Percentiles rank a stretch among this genome's conserved stretches.
Evolutionary conservation across 768 basidiomycete species (phyloP).

Genomic region (Russula vinacea): DNA sequence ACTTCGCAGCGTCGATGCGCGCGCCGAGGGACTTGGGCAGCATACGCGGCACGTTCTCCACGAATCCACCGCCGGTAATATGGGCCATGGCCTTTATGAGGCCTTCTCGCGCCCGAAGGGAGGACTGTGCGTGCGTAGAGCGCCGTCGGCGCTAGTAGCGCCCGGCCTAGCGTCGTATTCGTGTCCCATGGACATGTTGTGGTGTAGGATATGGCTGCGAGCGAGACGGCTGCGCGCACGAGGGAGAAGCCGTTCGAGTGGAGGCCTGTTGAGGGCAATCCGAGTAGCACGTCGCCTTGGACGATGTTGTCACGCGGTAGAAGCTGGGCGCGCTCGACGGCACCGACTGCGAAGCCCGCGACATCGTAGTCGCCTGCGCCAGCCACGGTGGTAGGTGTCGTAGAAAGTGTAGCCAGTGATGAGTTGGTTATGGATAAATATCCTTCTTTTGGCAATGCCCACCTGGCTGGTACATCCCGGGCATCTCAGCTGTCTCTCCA

Average conservation of each 20-base stretch:
- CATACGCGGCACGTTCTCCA: slow-evolving; percentile 92
- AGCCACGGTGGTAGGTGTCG: not conserved
- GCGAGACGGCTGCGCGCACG: slow-evolving; percentile 79
- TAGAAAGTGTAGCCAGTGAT: not conserved
- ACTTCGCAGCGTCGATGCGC: slow-evolving; percentile 71
- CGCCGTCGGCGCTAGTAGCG: slow-evolving; percentile 80
- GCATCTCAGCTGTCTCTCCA: slow-evolving; percentile 99
- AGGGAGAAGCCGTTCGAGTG: slow-evolving; percentile 99
- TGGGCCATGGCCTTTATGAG: slow-evolving; percentile 94
- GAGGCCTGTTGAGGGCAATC: slow-evolving; percentile 83
- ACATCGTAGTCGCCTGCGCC: slow-evolving; percentile 89
- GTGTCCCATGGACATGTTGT: slow-evolving; percentile 82
- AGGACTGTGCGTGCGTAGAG: slow-evolving; percentile 89
- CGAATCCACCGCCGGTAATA: slow-evolving; percentile 97
- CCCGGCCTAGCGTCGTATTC: slow-evolving; percentile 62
- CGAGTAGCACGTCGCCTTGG: slow-evolving; percentile 82
- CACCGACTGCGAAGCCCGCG: slow-evolving; percentile 98
- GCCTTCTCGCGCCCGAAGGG: slow-evolving; percentile 69
- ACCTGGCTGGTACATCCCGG: slow-evolving; percentile 93
- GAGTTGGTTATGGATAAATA: not conserved
- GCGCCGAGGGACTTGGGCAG: slow-evolving; percentile 81
- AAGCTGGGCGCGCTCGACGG: slow-evolving; percentile 80
- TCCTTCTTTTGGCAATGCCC: slow-evolving; percentile 30
- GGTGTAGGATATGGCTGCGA: slow-evolving; percentile 62
- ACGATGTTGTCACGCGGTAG: slow-evolving; percentile 71